A percentile compares a stretch with the other conserved stretches of the same genome.
Conservation (phyloP, 2,329 filamentous ascomycete genomes). For the Erysiphe pulchra region DNA sequence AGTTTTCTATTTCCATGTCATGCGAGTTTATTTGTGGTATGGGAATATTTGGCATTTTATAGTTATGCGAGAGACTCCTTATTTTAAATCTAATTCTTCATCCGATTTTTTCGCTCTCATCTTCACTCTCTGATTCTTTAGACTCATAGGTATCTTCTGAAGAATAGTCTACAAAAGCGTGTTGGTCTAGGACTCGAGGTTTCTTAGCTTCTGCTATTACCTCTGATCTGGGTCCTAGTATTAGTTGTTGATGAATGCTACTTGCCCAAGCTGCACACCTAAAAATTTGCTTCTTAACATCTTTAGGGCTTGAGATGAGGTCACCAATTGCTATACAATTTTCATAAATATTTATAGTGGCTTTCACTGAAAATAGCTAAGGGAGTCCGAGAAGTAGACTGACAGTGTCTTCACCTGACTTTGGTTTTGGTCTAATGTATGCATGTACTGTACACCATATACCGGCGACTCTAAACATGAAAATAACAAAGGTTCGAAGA, state of each 20-base stretch:
- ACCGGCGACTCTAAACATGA: background rate
- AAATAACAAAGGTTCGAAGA: background rate
- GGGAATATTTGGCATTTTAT: background rate
- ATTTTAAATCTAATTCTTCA: background rate
- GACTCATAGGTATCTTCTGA: background rate
- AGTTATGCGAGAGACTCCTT: background rate
- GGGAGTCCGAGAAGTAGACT: background rate
- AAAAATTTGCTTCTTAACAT: background rate
- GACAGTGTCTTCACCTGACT: background rate
- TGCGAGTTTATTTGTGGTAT: too few species aligned
- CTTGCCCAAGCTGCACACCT: background rate
- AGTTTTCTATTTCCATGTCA: too few species aligned
- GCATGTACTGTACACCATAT: background rate
- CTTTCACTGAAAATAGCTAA: background rate
- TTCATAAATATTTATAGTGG: too few species aligned
- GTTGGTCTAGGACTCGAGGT: background rate
- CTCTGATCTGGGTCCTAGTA: background rate
- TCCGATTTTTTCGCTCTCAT: background rate
- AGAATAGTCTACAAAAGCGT: background rate
- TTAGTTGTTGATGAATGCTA: background rate
- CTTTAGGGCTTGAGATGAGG: too few species aligned
- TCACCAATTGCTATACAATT: too few species aligned
- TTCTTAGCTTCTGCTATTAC: background rate
- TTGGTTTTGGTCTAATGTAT: background rate
- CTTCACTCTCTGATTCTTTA: background rate